phyloP scores from a whole-genome alignment of 2,329 filamentous ascomycete species.

The Alternaria incomplexa region DNA sequence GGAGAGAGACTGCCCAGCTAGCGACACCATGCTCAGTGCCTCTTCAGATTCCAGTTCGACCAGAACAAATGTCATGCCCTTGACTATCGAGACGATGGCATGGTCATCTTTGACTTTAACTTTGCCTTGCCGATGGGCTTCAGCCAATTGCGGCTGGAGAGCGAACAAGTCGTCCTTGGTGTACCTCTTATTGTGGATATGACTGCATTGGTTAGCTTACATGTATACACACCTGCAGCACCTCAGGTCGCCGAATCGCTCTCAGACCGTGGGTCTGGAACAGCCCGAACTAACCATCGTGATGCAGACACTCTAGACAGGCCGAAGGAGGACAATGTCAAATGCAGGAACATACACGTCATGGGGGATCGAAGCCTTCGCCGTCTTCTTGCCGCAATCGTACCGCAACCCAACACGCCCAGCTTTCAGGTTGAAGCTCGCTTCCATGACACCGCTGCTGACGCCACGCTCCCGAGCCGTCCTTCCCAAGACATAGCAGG shows the following conservation, averaged over 20 bases:
- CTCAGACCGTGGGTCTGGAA: constrained; percentile 13
- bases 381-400: constrained; percentile 50
- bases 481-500: constrained; percentile 53
- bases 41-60: constrained; percentile 67
- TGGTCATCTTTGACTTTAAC: constrained; percentile 28
- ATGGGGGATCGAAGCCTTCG: constrained; percentile 70
- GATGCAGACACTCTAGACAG: background rate
- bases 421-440: constrained; percentile 51
- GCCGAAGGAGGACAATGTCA: background rate
- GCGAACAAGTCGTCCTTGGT: constrained; percentile 30
- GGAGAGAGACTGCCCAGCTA: constrained; percentile 35
- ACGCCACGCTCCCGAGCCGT: constrained; percentile 28
- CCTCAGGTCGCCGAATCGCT: background rate
- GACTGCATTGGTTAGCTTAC: constrained; percentile 19
- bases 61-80: constrained; percentile 76
- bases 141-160: constrained; percentile 46
- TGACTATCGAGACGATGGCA: constrained; percentile 62
- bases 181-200: constrained; percentile 35
- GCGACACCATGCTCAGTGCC: constrained; percentile 57
- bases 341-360: constrained; percentile 60
- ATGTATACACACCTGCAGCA: background rate
- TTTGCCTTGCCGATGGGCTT: constrained; percentile 18
- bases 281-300: background rate
- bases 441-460: constrained; percentile 37
- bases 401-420: constrained; percentile 54